Evolutionary conservation across 805 yeast species (phyloP), one percentile per base, ranked within the genome.

Genomic region (Nakazawaea ambrosiae): DNA sequence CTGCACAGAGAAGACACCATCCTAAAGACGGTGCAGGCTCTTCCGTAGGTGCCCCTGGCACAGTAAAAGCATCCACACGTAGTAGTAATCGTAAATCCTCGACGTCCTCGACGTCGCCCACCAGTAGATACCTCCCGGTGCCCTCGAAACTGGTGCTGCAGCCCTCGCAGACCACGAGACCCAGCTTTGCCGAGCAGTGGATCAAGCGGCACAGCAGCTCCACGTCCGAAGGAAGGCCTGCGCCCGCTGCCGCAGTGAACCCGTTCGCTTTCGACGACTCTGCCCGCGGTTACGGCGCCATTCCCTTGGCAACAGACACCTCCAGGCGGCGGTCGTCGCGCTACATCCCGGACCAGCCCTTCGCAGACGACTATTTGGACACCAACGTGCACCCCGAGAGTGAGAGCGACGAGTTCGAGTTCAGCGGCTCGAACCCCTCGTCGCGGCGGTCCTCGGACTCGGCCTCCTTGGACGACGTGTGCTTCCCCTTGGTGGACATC

Each of bases 381-480:
- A 27, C 39, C 1, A 12, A 7, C n/a, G 15, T 10, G 7, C 6
- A 7, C 6, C 16, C 28, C 15, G 10, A 8, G 16, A 28, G 39
- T 18, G 42, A 19, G n/a, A 33, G 36, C n/a, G 39, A 34, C 20
- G 39, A 38, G 41, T 50, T 59, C 37, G 68, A 63, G 42, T 67
- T 66, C 47, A 71, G 72, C 11, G 66, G 56, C 12, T 78, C 84
- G n/a, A 77, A 78, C 48, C 86, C 87, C 4, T 64, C 77, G 3
- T 70, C 80, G 17, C 70, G 82, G 34, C 66, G 82, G 42, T 63
- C 75, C 27, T 68, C 79, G 26, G 76, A 73, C 37, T 73, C 76
- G 27, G 79, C 95, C 0, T 84, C 96, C 1, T 61, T 90, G 41
- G 89, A 82, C 53, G 98, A 90, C 58, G 98, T 90, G 19, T 90